Base-by-base conservation (phyloP, 768 basidiomycete species). In the Paxillus involutus region DNA sequence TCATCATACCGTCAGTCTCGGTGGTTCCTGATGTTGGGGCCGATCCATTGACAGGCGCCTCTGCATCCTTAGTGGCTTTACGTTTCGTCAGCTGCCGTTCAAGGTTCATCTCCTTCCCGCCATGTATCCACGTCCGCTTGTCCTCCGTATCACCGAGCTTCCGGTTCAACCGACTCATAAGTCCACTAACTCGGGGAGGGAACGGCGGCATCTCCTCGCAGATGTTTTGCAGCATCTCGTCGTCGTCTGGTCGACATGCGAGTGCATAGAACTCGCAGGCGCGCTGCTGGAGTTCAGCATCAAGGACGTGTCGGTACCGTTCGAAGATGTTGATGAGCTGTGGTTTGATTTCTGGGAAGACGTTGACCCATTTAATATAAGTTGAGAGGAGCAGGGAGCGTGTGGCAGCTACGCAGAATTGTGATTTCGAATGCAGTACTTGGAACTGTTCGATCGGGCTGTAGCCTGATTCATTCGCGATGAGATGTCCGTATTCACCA, bases 181-280 rank as follows among this genome's bases (percentile, higher is more conserved):
- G 77, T 2, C 95, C 89, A 54, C 94, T 96, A 60, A 93, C 91
- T 44, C 97, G 84, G 49, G 96, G 90, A 4, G 96, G 95, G 80
- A 97, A 99, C 4, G 96, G 94, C 1, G 97, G 97, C 88, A 99
- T 98, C 73, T 98, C 97, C 70, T 98, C 97, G 69, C 95, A 98
- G 13, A 98, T 84, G 58, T 92, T 91, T 66, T 94, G 91, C 41
- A 99, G 76, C 42, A 98, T 79, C 59, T 94, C 94, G 63, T 98
- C 95, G 35, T 94, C 93, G 47, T 95, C 93, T 17, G 87, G 76
- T 36, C 93, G 79, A 24, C 80, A 84, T 11, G 96, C 89, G 17
- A 99, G 77, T 0, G 92, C 89, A 57, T 91, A 89, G 69, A 94
- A 98, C 73, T 99, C 97, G 82, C 96, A 98, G 41, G 97, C 97